Conservation (phyloP, 768 basidiomycete species). For the Lentinula sp. region DNA sequence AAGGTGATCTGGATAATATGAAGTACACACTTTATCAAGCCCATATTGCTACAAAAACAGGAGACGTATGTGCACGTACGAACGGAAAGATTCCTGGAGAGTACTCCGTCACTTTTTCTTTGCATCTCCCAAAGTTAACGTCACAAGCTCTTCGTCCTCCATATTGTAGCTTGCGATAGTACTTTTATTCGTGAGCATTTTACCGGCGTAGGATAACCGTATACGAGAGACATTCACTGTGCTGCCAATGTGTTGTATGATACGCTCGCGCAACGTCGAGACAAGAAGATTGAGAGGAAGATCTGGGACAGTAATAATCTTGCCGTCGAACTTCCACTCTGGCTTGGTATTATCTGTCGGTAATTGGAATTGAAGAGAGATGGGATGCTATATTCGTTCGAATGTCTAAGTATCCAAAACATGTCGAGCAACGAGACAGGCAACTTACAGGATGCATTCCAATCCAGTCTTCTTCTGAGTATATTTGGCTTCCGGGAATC, state of each 20-base stretch:
- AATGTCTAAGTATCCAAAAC: slow-evolving; percentile 1
- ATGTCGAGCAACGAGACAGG: not conserved
- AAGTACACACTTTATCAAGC: no score
- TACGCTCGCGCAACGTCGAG: slow-evolving; percentile 86
- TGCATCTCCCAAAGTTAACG: slow-evolving; percentile 68
- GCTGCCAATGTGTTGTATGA: slow-evolving; percentile 73
- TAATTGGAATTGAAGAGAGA: slow-evolving; percentile 79
- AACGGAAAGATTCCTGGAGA: no score
- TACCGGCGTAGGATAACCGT: slow-evolving; percentile 70
- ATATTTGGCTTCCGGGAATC: slow-evolving; percentile 75
- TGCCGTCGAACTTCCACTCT: slow-evolving; percentile 91
- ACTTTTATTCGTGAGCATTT: slow-evolving; percentile 82
- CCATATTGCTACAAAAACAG: no score
- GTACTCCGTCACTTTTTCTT: slow-evolving; percentile 54
- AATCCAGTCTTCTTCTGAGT: slow-evolving; percentile 88
- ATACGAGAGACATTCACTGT: slow-evolving; percentile 77
- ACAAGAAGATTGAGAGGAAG: slow-evolving; percentile 81
- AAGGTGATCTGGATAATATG: no score
- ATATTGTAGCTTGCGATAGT: slow-evolving; percentile 85
- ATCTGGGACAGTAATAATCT: slow-evolving; percentile 70
- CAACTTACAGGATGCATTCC: slow-evolving; percentile 72
- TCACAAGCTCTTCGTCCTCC: slow-evolving; percentile 84
- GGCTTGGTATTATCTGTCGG: slow-evolving; percentile 79
- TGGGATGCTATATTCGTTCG: slow-evolving; percentile 57
- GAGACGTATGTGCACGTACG: no score